These are phyloP conservation scores for Coccomyxa sp. DNA, from an alignment of 139 green algal genomes.

Conservation along the genomic window DNA sequence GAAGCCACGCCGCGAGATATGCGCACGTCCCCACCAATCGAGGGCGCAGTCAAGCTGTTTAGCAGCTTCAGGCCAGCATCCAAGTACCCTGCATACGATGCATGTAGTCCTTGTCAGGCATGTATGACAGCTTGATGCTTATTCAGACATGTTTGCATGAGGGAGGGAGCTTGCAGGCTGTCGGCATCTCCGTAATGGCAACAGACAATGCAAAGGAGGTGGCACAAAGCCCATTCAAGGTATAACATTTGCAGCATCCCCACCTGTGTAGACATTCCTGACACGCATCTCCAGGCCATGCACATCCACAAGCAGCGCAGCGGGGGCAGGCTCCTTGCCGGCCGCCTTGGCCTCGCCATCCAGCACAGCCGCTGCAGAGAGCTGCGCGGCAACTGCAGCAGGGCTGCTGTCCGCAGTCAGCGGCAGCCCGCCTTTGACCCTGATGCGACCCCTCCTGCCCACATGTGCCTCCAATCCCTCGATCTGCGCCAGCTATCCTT, in stretches of 20 bases:
- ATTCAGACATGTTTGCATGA: too few species aligned
- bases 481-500: too few species aligned
- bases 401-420: conserved; percentile 18
- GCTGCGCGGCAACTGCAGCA: not conserved
- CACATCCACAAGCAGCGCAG: conserved; percentile 36
- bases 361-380: not conserved
- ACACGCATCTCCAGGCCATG: conserved; percentile 61
- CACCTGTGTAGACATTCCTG: conserved; percentile 64
- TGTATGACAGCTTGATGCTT: too few species aligned
- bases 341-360: conserved; percentile 3
- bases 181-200: too few species aligned
- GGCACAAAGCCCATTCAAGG: too few species aligned
- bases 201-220: too few species aligned
- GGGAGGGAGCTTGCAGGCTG: too few species aligned
- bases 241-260: too few species aligned
- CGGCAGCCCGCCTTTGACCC: conserved; percentile 53
- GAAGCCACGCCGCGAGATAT: conserved; percentile 62
- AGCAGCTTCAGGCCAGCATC: conserved; percentile 54
- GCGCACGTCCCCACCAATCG: conserved; percentile 56
- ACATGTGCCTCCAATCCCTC: conserved; percentile 63
- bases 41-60: conserved; percentile 49
- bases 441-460: conserved; percentile 59
- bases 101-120: not conserved
- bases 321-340: not conserved
- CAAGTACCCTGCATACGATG: conserved; percentile 33